Percentiles rank a stretch among this genome's conserved stretches.
Evolutionary conservation across 2,329 filamentous ascomycete species (phyloP).

Genomic region (Ophiostoma quercus): DNA sequence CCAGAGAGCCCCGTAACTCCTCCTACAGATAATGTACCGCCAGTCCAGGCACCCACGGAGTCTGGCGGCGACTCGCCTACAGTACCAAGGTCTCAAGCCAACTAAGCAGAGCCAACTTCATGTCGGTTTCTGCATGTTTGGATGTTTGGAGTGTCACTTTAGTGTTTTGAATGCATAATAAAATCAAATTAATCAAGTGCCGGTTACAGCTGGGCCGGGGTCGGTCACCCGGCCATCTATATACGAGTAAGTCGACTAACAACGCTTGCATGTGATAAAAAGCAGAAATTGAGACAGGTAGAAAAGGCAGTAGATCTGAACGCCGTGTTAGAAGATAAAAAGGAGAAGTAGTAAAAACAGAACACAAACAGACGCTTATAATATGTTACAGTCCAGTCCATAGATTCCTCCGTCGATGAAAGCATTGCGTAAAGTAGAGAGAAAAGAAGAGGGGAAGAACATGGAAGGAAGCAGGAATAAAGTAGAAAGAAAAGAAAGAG

Average conservation of each 20-base stretch:
- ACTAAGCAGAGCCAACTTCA: not conserved
- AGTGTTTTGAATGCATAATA: not conserved
- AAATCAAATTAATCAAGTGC: not conserved
- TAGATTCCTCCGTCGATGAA: not conserved
- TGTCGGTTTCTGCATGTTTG: not conserved
- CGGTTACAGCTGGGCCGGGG: not conserved
- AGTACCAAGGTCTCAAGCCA: not conserved
- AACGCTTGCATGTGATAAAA: not conserved
- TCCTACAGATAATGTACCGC: not conserved
- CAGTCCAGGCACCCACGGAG: not conserved
- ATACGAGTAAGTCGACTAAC: not conserved
- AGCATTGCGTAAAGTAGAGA: not conserved
- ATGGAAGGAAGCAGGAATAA: not conserved
- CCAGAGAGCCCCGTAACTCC: constrained; percentile 19
- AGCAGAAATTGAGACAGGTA: not conserved
- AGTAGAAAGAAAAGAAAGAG: no score
- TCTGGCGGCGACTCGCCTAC: not conserved
- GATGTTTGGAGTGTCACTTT: not conserved
- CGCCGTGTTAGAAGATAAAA: not conserved
- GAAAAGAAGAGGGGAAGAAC: not conserved
- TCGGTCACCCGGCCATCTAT: not conserved
- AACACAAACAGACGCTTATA: not conserved
- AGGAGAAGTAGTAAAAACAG: not conserved
- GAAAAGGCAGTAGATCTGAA: not conserved
- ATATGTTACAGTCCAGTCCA: not conserved